Percentiles rank a stretch among this genome's conserved stretches.
These are phyloP conservation scores for Helianthus tuberosus DNA, from an alignment of 129 eudicot genomes.

Conservation along the genomic window DNA sequence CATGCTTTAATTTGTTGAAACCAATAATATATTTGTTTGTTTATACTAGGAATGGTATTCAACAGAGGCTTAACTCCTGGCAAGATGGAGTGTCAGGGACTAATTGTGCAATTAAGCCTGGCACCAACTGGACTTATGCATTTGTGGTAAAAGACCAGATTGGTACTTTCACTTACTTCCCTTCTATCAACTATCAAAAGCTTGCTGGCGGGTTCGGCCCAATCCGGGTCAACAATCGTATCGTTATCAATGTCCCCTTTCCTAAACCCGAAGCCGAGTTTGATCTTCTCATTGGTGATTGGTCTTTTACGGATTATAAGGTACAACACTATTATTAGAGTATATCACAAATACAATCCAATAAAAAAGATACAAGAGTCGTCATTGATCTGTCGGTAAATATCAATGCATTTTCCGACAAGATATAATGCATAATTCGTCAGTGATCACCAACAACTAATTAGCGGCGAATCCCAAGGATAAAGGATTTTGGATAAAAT, in stretches of 20 bases:
- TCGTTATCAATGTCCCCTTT: slow-evolving; percentile 68
- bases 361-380: too few relatives aligned
- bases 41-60: slow-evolving; percentile 80
- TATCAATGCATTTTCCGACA: too few relatives aligned
- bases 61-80: slow-evolving; percentile 85
- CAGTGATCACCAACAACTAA: too few relatives aligned
- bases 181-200: slow-evolving; percentile 66
- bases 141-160: slow-evolving; percentile 75
- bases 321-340: slow-evolving; percentile 20
- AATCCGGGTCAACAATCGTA: slow-evolving; percentile 68
- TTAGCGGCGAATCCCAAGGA: too few relatives aligned
- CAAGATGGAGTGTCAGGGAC: slow-evolving; percentile 92
- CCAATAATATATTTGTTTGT: background rate
- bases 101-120: slow-evolving; percentile 71
- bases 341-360: too few relatives aligned
- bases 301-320: slow-evolving; percentile 52
- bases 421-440: too few relatives aligned
- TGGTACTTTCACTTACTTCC: slow-evolving; percentile 64
- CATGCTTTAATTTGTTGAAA: background rate
- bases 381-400: too few relatives aligned
- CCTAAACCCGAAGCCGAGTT: slow-evolving; percentile 82
- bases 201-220: slow-evolving; percentile 80
- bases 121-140: slow-evolving; percentile 72
- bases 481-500: too few relatives aligned
- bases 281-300: slow-evolving; percentile 81